Evolutionary conservation across 768 basidiomycete genomes (phyloP).

Genomic region (Sutorius australiensis): DNA sequence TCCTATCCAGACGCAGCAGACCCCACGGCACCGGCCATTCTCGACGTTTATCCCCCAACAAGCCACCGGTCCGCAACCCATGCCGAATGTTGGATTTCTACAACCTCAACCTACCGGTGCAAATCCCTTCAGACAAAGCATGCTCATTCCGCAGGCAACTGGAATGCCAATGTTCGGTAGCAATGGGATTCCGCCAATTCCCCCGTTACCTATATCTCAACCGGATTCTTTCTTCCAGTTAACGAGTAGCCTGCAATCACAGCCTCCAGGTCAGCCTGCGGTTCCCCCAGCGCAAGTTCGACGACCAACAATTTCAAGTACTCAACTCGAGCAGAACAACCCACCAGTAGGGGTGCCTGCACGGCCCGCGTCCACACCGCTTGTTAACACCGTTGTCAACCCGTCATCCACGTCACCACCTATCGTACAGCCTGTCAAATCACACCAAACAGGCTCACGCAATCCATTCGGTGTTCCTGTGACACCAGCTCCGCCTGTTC

Average conservation of each 20-base stretch:
- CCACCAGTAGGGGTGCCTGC: slow-evolving; percentile 35
- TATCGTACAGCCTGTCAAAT: slow-evolving; percentile 60
- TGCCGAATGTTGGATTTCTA: slow-evolving; percentile 45
- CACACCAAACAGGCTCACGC: slow-evolving; percentile 89
- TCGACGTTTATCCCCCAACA: slow-evolving; percentile 56
- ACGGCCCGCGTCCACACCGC: slow-evolving; percentile 73
- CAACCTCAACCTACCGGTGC: slow-evolving; percentile 55
- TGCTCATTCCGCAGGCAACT: slow-evolving; percentile 62
- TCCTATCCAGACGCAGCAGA: slow-evolving; percentile 35
- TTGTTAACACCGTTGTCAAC: slow-evolving; percentile 37
- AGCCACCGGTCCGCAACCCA: slow-evolving; percentile 39
- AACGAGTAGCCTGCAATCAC: slow-evolving; percentile 12
- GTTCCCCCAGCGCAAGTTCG: slow-evolving; percentile 7
- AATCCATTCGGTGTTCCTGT: slow-evolving; percentile 90
- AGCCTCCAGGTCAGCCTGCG: slow-evolving; percentile 7
- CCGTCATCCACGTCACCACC: slow-evolving; percentile 38
- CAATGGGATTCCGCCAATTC: slow-evolving; percentile 17
- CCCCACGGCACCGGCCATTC: slow-evolving; percentile 49
- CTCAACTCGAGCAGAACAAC: slow-evolving; percentile 5
- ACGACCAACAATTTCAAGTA: slow-evolving; percentile 5
- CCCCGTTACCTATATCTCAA: slow-evolving; percentile 8
- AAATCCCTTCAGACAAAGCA: slow-evolving; percentile 84
- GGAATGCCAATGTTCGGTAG: slow-evolving; percentile 48
- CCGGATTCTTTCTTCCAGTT: slow-evolving; percentile 9
- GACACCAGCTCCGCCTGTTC: slow-evolving; percentile 57